Base-by-base conservation (phyloP, 192 early-diverging fungal species). In the Coemansia sp. region DNA sequence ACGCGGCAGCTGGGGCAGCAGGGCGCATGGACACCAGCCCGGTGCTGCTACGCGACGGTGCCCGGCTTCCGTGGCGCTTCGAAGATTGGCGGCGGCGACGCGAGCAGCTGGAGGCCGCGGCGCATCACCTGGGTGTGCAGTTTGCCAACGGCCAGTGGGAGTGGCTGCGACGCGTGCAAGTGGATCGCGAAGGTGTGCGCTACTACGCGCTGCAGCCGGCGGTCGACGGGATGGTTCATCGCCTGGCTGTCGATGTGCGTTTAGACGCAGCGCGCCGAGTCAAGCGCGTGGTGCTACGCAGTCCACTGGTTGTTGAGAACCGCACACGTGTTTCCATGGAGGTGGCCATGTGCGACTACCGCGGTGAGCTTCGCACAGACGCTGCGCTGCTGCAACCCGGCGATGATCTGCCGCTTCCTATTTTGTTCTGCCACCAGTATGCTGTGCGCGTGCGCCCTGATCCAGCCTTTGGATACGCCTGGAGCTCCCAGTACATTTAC, bases 81-180 rank as follows among this genome's bases (percentile, higher is more conserved):
- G 95, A 95, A 63, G 94, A 99, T 70, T 99, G 96, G 96, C 84
- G 93, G 59, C 88, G 87, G 36, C 88, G 91, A 76, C 89, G 96
- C 59, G 94, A 96, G 82, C 92, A 91, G 70, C 66, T 78, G 51
- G 74, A 74, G 55, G 75, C 66, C 42, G 71, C 83, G 33, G 88
- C 88, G 60, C 96, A 98, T 61, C 86, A 87, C 61, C 68, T 98
- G 11, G 93, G 90, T 25, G 68, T 96, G 14, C 94, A 95, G 76
- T 86, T 97, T 57, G 79, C 92, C 56, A 91, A 92, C 20, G 87
- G 89, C 3, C 76, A 84, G 61, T 97, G 95, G 95, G 95, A 98
- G 75, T 93, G 91, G 66, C 80, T 97, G 42, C 95, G 93, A 57
- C 89, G 89, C 9, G 87, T 97, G 50, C 76, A 88, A 56, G 92